Base-by-base conservation (phyloP, 208 protist genomes). In the Trypanosomatidae sp. region DNA sequence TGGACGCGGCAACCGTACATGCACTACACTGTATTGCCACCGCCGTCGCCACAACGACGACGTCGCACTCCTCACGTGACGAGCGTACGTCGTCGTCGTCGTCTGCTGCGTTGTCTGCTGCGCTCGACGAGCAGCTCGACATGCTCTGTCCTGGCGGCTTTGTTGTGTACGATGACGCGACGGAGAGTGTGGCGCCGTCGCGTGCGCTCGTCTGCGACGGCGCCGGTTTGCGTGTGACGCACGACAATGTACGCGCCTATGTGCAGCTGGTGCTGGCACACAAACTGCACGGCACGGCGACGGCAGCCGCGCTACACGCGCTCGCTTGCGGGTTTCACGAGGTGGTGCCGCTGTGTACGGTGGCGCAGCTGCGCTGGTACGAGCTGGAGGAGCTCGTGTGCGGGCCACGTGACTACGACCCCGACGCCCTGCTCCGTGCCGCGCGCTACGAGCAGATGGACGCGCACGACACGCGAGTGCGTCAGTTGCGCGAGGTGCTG, bases 311-410 rank as follows among this genome's bases (percentile, higher is more conserved):
- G 50, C 63, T 86, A 3, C 56, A 76, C 10, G 89, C 85, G 5
- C 45, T 97, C 21, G 48, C 56, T 22, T 55, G 84, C 40, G 94
- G 91, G 16, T 92, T 97, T 43, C 61, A 80, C 48, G 58, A 79
- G 44, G 74, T 96, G 18, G 71, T 97, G 21, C 85, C 94, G 7
- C 35, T 68, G 6, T 54, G 43, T 43, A 59, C 50, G 6, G 62
- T 96, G 3, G 55, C 60, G 15, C 40, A 74, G 3, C 66, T 94
- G 33, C 86, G 89, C 58, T 94, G 87, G 83, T 75, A 80, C 39
- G 86, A 96, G 59, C 60, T 96, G 16, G 89, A 96, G 61, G 63
- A 73, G 37, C 41, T 89, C 4, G 81, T 96, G 5, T 97, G 88
- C 59, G 92, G 92, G 2, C 61, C 68, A 47, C 75, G 74, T 8